phyloP scores from a whole-genome alignment of 768 basidiomycete genomes.

The Coprinopsis strossmayeri region DNA sequence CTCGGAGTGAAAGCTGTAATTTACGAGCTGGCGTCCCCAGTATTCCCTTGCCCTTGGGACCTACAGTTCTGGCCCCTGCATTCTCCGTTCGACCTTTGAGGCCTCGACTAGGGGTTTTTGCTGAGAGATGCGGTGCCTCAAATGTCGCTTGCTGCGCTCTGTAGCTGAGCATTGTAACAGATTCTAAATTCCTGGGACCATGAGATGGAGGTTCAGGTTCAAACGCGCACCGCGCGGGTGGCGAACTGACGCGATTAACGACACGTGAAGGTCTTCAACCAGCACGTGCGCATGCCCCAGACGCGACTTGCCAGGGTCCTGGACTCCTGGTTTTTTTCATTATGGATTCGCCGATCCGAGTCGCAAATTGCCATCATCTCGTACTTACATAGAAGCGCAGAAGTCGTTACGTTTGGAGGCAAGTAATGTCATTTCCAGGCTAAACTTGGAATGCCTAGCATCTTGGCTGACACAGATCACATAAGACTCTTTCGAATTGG shows the following conservation, averaged over 20 bases:
- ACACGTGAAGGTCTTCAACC: too few relatives aligned
- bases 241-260: not conserved
- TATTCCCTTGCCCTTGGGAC: conserved; percentile 30
- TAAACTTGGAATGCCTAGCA: too few relatives aligned
- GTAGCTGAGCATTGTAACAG: conserved; percentile 29
- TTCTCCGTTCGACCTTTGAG: conserved; percentile 46
- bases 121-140: conserved; percentile 24
- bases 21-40: not conserved
- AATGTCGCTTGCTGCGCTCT: conserved; percentile 25
- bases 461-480: too few relatives aligned
- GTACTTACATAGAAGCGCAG: too few relatives aligned
- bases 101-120: conserved; percentile 48
- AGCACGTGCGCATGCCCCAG: not conserved
- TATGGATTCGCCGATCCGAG: too few relatives aligned
- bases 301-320: not conserved
- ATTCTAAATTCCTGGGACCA: not conserved
- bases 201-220: not conserved
- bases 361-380: too few relatives aligned
- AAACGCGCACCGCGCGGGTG: not conserved
- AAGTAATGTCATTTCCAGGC: too few relatives aligned
- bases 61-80: conserved; percentile 38
- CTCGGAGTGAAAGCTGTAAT: not conserved
- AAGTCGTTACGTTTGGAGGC: too few relatives aligned
- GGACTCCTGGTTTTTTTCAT: too few relatives aligned
- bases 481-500: too few relatives aligned